Conservation (phyloP, 1,139 yeast genomes). For the Yamadazyma taylorii region DNA sequence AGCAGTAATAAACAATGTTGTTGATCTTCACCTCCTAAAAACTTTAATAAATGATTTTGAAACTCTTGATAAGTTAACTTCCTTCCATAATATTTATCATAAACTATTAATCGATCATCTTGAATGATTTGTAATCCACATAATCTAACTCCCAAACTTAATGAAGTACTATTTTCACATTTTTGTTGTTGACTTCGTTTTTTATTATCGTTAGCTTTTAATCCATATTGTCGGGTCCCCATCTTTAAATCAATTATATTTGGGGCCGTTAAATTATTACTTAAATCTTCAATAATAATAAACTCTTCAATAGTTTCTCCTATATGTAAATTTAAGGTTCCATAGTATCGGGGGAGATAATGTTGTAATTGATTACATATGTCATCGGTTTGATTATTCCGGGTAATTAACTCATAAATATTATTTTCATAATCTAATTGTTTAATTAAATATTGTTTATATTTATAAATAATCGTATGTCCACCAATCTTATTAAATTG, state of each 20-base stretch:
- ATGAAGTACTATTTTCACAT: constrained; percentile 79
- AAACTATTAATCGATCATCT: constrained; percentile 51
- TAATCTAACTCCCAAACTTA: constrained; percentile 82
- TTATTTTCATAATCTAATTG: constrained; percentile 85
- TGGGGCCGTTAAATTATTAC: constrained; percentile 77
- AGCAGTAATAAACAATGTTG: neutral
- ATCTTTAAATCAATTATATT: constrained; percentile 93
- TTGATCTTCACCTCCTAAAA: constrained; percentile 46
- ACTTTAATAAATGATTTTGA: constrained; percentile 69
- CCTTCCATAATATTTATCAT: constrained; percentile 93
- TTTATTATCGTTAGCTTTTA: constrained; percentile 75
- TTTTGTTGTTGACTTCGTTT: constrained; percentile 79
- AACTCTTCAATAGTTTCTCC: constrained; percentile 50
- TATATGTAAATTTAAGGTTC: constrained; percentile 28
- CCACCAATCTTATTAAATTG: constrained; percentile 86
- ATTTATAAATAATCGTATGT: constrained; percentile 93
- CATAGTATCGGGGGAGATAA: constrained; percentile 92
- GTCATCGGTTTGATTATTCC: constrained; percentile 33
- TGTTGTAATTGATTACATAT: constrained; percentile 68
- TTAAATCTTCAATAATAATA: constrained; percentile 87
- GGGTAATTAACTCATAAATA: constrained; percentile 78
- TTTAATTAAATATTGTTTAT: constrained; percentile 95
- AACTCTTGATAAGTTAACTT: constrained; percentile 77
- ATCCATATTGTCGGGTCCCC: constrained; percentile 99
- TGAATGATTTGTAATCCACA: constrained; percentile 96